Conservation (phyloP, 768 basidiomycete species). For the Albatrellus ellisii region DNA sequence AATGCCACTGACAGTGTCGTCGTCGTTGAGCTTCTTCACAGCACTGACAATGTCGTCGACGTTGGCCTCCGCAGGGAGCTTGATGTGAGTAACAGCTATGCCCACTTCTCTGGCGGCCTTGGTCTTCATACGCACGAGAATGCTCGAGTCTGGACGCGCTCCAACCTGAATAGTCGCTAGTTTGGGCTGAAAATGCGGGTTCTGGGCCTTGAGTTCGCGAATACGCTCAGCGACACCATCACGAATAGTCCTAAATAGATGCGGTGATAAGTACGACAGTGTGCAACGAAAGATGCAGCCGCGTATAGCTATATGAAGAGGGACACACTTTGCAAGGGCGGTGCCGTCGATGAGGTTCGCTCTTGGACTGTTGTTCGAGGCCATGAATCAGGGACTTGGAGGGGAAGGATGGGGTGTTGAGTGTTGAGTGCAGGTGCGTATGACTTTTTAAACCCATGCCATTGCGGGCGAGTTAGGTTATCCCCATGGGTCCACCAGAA, state of each 20-base stretch:
- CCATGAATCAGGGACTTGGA: constrained; percentile 17
- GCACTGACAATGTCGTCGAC: constrained; percentile 64
- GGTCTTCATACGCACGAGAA: constrained; percentile 95
- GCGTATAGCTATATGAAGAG: background rate
- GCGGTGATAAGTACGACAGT: constrained; percentile 8
- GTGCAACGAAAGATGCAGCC: constrained; percentile 5
- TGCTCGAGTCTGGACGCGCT: constrained; percentile 78
- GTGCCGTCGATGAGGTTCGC: constrained; percentile 72
- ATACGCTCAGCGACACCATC: constrained; percentile 59
- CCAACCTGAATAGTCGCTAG: constrained; percentile 93
- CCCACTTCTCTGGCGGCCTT: constrained; percentile 94
- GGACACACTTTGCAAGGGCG: constrained; percentile 64
- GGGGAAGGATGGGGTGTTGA: constrained; percentile 9
- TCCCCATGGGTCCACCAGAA: no score
- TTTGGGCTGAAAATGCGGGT: constrained; percentile 81
- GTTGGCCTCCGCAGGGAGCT: constrained; percentile 47
- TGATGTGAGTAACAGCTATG: constrained; percentile 74
- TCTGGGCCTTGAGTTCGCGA: constrained; percentile 41
- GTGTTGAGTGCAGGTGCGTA: background rate
- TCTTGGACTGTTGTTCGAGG: constrained; percentile 16
- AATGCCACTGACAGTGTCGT: constrained; percentile 74
- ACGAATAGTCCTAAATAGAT: constrained; percentile 58
- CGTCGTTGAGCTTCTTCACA: constrained; percentile 74
- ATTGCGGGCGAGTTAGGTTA: background rate
- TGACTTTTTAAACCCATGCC: background rate